Evolutionary conservation across 2,329 filamentous ascomycete genomes (phyloP), one percentile per base, ranked within the genome.

Genomic region (Pyrenochaeta sp.): DNA sequence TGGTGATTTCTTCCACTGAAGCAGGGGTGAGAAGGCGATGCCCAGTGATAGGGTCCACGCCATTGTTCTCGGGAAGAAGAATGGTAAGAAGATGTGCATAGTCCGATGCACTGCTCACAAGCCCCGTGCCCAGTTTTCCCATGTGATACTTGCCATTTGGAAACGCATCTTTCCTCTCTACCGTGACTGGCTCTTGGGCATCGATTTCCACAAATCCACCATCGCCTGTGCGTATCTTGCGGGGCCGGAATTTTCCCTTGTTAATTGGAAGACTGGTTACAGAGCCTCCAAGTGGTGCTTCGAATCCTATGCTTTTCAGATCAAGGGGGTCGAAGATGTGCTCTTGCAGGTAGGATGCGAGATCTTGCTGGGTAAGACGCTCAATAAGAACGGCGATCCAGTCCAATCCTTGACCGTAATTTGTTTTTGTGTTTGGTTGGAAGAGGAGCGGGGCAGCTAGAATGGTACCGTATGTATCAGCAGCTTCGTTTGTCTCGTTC

Each of bases 301-400:
- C 54, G 27, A 57, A 60, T 2, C 63, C 63, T 2, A 51, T 64
- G 7, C 36, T 39, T 12, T 31, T 32, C 3, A 69, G 40, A 1
- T 51, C 56, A 6, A 70, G 39, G 9, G 58, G 56, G 1, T 27
- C 30, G 43, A 70, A 69, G 14, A 72, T 60, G n/a, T 61, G 49
- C 10, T 57, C 50, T 23, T 57, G 20, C 5, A 69, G 45, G 30
- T 60, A 57, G 2, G 55, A 61, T 0, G 72, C 72, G 2, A 84
- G 65, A 0, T 60, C 57, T 45, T 69, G 54, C 3, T 74, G 71
- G 0, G 76, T 80, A 3, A 80, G 41, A 2, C 62, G 64, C 61
- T 83, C 78, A n/a, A 84, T 69, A 1, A 79, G 71, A 9, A 76
- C 63, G 6, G 78, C 79, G 1, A 79, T 77, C 81, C 81, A 83